Conservation (phyloP, 768 basidiomycete species). For the Astraeus odoratus region DNA sequence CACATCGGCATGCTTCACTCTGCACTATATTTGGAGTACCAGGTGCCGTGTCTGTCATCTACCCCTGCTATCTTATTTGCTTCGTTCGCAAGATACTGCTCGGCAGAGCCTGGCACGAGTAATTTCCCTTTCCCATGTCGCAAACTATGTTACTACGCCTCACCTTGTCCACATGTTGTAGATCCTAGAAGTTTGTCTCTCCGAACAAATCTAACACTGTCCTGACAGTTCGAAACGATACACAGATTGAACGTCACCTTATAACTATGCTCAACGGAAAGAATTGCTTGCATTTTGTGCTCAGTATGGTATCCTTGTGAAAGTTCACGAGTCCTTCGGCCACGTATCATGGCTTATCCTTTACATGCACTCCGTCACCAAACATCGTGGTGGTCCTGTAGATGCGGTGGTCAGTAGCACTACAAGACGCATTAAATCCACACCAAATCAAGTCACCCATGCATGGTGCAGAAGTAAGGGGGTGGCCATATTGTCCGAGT, state of each 20-base stretch:
- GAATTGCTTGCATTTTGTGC: constrained; percentile 47
- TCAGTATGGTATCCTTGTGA: constrained; percentile 52
- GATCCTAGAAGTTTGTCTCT: constrained; percentile 25
- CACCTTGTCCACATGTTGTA: constrained; percentile 61
- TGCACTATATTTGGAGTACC: too few species aligned
- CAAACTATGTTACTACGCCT: constrained; percentile 53
- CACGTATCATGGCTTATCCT: constrained; percentile 24
- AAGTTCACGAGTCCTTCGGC: constrained; percentile 60
- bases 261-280: constrained; percentile 55
- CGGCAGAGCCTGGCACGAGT: constrained; percentile 46
- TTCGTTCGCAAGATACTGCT: constrained; percentile 34
- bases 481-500: constrained; percentile 45
- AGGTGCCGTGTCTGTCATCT: too few species aligned
- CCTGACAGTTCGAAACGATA: too few species aligned
- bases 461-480: constrained; percentile 66
- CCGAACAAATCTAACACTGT: too few species aligned
- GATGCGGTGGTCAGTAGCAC: constrained; percentile 47
- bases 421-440: constrained; percentile 47
- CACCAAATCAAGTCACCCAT: constrained; percentile 59
- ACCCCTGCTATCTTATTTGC: constrained; percentile 43
- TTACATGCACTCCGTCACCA: constrained; percentile 48
- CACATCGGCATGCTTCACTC: too few species aligned
- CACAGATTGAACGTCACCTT: constrained; percentile 61
- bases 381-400: constrained; percentile 55
- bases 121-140: constrained; percentile 45